Evolutionary conservation across 2,329 filamentous ascomycete genomes (phyloP), one percentile per base, ranked within the genome.

Genomic region (Fusarium camptoceras): DNA sequence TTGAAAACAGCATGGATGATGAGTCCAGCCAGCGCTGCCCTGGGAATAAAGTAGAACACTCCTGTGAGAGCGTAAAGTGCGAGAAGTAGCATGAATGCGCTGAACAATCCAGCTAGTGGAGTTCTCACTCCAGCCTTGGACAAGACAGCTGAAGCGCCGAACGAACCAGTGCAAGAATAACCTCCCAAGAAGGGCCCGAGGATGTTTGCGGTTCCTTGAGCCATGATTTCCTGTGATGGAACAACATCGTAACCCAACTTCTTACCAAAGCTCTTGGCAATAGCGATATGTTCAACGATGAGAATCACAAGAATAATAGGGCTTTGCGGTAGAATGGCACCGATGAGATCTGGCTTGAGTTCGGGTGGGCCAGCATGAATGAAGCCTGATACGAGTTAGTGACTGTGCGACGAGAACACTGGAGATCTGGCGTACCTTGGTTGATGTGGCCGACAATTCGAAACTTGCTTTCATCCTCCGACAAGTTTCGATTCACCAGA

Each of bases 1-100:
- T 94, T 92, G 71, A 89, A 89, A 1, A 96, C 92, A 5, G 92
- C 93, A 78, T 96, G 93, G 67, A 96, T 94, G 73, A 96, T 95
- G 72, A 96, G 87, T 25, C 88, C 93, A 1, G 92, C 86, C 8
- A 96, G 84, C 2, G 88, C 85, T 2, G 92, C 86, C 59, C 86
- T 89, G 0, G 93, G 92, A 58, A 96, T 95, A 78, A 92, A 95
- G 83, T 88, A 94, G 83, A 96, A 95, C 30, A 94, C 88, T 0
- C 89, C 88, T 0, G 92, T 90, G 28, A 96, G 82, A 8, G 89
- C 92, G 72, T 96, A 95, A 62, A 95, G 88, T 8, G 92, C 92
- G 12, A 96, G 83, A 1, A 95, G 83, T 2, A 96, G 90, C 8
- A 96, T 87, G 28, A 92, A 62, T 0, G 92, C 92, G 31, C 92